Percentiles rank a stretch among this genome's conserved stretches.
Evolutionary conservation across 257 asterid genomes (phyloP).

Genomic region (Solanum etuberosum): DNA sequence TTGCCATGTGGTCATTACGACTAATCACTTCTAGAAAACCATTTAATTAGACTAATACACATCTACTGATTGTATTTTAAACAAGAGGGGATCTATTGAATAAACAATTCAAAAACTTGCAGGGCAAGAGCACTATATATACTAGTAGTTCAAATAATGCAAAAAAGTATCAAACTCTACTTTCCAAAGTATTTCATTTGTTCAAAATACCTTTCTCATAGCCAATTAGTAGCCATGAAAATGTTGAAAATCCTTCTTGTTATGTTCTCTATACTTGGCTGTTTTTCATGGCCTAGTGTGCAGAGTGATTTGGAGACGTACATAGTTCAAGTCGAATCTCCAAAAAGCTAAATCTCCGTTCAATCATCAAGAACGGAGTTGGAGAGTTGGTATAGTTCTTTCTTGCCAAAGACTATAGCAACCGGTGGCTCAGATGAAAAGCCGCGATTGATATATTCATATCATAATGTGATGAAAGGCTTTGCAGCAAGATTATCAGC

Average conservation of each 20-base stretch:
- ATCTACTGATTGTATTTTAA: background rate
- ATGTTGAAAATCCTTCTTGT: background rate
- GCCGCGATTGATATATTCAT: slow-evolving; percentile 10
- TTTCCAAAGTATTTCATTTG: background rate
- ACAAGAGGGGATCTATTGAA: background rate
- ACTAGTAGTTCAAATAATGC: background rate
- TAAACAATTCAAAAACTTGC: background rate
- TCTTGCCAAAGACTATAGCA: slow-evolving; percentile 10
- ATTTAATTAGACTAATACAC: background rate
- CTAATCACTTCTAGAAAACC: background rate
- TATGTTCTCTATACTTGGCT: background rate
- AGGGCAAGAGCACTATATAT: background rate
- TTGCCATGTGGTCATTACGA: background rate
- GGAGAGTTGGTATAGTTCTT: slow-evolving; percentile 23
- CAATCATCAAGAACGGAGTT: background rate
- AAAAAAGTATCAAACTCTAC: background rate
- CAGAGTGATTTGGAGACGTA: slow-evolving; percentile 12
- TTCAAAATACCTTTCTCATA: background rate
- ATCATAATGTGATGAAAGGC: slow-evolving; percentile 29
- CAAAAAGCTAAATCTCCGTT: background rate
- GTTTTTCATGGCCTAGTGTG: background rate
- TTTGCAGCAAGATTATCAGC: slow-evolving; percentile 37
- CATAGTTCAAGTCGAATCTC: slow-evolving; percentile 27
- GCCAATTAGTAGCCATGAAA: background rate
- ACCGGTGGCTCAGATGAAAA: background rate